A percentile compares a stretch with the other conserved stretches of the same genome.
phyloP scores from a whole-genome alignment of 2,329 filamentous ascomycete species.

The Ascochyta pisi region DNA sequence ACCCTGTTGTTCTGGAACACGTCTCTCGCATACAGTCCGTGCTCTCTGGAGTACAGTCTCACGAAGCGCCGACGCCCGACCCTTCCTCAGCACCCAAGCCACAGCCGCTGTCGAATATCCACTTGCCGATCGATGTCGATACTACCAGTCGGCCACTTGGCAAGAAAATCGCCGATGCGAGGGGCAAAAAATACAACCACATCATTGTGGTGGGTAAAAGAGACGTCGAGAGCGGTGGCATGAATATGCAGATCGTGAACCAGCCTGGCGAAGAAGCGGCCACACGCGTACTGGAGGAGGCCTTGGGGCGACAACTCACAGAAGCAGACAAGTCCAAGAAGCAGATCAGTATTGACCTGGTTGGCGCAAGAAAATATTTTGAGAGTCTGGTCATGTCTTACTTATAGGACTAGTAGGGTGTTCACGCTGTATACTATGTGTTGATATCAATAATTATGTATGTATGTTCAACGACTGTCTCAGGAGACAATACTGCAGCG shows the following conservation, averaged over 20 bases:
- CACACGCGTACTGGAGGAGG: constrained; percentile 45
- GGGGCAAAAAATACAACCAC: constrained; percentile 72
- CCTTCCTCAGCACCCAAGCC: constrained; percentile 38
- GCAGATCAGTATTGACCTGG: constrained; percentile 23
- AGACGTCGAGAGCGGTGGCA: constrained; percentile 34
- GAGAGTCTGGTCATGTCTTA: constrained; percentile 36
- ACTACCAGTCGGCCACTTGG: constrained; percentile 66
- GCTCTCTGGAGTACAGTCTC: constrained; percentile 35
- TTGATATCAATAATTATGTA: neutral
- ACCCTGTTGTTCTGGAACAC: constrained; percentile 59
- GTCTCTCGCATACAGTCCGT: constrained; percentile 51
- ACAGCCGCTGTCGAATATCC: constrained; percentile 61
- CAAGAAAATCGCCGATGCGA: constrained; percentile 77
- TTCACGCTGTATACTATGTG: neutral
- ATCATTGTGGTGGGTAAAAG: constrained; percentile 72
- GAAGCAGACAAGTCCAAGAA: constrained; percentile 26
- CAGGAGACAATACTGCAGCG: neutral
- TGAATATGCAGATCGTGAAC: constrained; percentile 45
- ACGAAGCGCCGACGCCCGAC: constrained; percentile 16
- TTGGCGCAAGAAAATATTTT: constrained; percentile 39
- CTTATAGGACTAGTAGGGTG: constrained; percentile 25
- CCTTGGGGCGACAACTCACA: constrained; percentile 20
- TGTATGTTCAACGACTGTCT: neutral
- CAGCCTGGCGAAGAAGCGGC: constrained; percentile 45
- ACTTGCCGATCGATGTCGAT: constrained; percentile 75